Conservation (phyloP, 1,284 basidiomycete genomes). For the Xanthoconium separans region DNA sequence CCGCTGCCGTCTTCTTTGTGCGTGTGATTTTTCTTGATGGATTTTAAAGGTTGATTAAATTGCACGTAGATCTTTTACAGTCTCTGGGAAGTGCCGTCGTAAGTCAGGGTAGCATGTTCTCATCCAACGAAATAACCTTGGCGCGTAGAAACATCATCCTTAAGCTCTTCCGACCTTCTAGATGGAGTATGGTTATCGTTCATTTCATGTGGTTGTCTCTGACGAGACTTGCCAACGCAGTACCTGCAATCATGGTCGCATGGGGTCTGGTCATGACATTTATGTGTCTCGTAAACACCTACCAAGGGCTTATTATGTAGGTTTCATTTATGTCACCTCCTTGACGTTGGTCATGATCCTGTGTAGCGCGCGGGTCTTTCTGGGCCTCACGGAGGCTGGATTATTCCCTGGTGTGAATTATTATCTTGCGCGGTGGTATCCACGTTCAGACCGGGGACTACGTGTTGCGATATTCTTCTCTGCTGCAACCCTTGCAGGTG, state of each 20-base stretch:
- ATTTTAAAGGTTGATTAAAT: background rate
- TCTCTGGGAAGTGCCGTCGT: slow-evolving; percentile 50
- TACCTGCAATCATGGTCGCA: slow-evolving; percentile 49
- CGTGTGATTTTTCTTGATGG: slow-evolving; percentile 30
- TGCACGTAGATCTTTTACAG: slow-evolving; percentile 41
- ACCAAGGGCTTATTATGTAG: slow-evolving; percentile 28
- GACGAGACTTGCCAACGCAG: slow-evolving; percentile 22
- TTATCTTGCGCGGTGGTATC: slow-evolving; percentile 55
- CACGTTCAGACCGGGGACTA: slow-evolving; percentile 43
- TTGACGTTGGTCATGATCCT: slow-evolving; percentile 3
- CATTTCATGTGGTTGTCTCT: background rate
- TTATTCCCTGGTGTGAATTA: slow-evolving; percentile 53
- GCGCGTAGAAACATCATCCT: slow-evolving; percentile 42
- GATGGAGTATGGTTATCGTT: slow-evolving; percentile 39
- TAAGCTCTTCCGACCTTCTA: slow-evolving; percentile 46
- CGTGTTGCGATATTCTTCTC: slow-evolving; percentile 59
- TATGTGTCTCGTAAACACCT: slow-evolving; percentile 39
- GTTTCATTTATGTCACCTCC: background rate
- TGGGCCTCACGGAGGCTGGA: slow-evolving; percentile 53
- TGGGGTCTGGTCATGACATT: slow-evolving; percentile 47
- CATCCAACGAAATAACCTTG: slow-evolving; percentile 3
- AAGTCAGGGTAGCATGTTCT: slow-evolving; percentile 15
- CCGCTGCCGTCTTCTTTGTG: slow-evolving; percentile 51
- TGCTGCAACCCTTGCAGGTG: slow-evolving; percentile 53
- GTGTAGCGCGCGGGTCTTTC: slow-evolving; percentile 33